Evolutionary conservation across 108 stramenopile species (phyloP), one percentile per base, ranked within the genome.

Genomic region (Poteriospumella lacustris): DNA sequence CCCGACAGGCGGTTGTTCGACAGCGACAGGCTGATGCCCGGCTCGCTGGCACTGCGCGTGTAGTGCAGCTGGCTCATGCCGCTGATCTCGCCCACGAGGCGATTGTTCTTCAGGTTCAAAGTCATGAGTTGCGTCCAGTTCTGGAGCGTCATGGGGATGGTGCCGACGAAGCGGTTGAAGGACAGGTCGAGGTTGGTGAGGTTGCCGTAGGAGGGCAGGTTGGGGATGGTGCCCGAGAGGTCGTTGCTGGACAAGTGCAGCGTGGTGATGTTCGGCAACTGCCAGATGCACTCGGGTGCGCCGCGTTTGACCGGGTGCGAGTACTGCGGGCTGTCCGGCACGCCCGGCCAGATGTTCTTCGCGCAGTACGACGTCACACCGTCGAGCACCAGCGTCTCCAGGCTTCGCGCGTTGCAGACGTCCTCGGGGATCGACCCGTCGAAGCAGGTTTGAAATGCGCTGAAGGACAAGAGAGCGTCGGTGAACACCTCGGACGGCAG

Each of bases 181-280:
- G 44, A 52, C 24, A 73, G 42, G 42, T 73, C 70, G 38, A 73
- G 42, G 41, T 42, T 34, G 5, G 44, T 42, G 9, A 73, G 31
- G 42, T 44, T 52, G 3, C 28, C 28, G 41, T 52, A 52, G 36
- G 9, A 19, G 15, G 5, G 12, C 31, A 56, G 41, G 36, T 39
- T 5, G 36, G 70, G 70, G 9, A 73, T 73, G 5, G 5, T 73
- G 15, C 70, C 70, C 28, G 24, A 26, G 12, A 73, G 31, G 28
- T 28, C 43, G 36, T 73, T 73, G 43, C 70, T 34, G 9, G 70
- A 52, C 31, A 73, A 42, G 41, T 73, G 70, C 28, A 73, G 42
- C 5, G 70, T 73, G 15, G 43, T 34, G 12, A 73, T 5, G 36
- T 73, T 42, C 9, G 36, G 12, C 43, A 73, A 12, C 9, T 64